These are phyloP conservation scores for Naganishia sp. DNA, from an alignment of 1,284 basidiomycete genomes.

Conservation along the genomic window DNA sequence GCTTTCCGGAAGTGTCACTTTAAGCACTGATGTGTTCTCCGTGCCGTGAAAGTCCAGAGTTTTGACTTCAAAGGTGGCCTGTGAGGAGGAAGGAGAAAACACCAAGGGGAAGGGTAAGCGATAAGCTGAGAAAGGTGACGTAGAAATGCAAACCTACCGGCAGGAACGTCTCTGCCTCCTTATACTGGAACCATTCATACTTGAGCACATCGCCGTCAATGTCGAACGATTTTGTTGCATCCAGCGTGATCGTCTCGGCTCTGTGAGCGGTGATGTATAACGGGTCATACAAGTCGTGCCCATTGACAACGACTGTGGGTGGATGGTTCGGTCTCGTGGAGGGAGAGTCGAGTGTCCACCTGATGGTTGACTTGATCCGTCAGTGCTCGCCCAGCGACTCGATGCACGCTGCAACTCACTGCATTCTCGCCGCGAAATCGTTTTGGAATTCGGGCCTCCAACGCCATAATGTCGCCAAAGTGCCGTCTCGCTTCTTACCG, in stretches of 20 bases:
- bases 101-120: too few relatives aligned
- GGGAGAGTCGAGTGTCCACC: background rate
- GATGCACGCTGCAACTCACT: slow-evolving; percentile 28
- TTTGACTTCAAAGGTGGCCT: too few relatives aligned
- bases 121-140: too few relatives aligned
- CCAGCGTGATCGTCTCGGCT: slow-evolving; percentile 28
- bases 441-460: slow-evolving; percentile 32
- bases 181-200: too few relatives aligned
- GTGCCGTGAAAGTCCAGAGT: slow-evolving; percentile 29
- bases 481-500: slow-evolving; percentile 10
- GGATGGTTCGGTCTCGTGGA: slow-evolving; percentile 15
- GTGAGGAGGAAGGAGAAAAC: too few relatives aligned
- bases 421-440: slow-evolving; percentile 34
- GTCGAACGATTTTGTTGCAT: slow-evolving; percentile 16
- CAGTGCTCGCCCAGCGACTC: background rate
- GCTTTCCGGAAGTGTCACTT: too few relatives aligned
- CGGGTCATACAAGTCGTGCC: slow-evolving; percentile 18
- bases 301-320: slow-evolving; percentile 29
- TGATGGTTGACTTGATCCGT: too few relatives aligned
- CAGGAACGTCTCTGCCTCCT: too few relatives aligned
- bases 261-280: slow-evolving; percentile 4
- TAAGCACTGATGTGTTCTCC: too few relatives aligned
- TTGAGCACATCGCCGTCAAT: slow-evolving; percentile 7
- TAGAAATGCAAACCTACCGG: too few relatives aligned
- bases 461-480: slow-evolving; percentile 33